Percentiles rank a stretch among this genome's conserved stretches.
Evolutionary conservation across 371 early-diverging fungal genomes (phyloP).

Genomic region (Capillidium heterosporum): DNA sequence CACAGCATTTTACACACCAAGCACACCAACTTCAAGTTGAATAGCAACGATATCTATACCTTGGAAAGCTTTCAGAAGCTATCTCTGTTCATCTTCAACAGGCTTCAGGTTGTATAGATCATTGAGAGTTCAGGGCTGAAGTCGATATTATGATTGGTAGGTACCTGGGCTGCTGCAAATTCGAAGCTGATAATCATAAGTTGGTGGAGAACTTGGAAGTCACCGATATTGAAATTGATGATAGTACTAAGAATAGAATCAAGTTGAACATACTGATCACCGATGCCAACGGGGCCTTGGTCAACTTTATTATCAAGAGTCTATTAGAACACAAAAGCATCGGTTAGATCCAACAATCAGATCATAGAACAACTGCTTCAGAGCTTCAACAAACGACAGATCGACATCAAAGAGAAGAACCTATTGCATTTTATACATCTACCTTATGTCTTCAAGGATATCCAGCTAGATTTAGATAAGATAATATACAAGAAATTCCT

Average conservation of each 20-base stretch:
- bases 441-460: constrained; percentile 10
- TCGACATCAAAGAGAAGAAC: not conserved
- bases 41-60: not conserved
- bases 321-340: not conserved
- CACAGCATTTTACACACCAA: not conserved
- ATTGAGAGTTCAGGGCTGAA: too few relatives aligned
- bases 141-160: too few relatives aligned
- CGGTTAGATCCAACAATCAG: not conserved
- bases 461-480: constrained; percentile 12
- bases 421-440: not conserved
- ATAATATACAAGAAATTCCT: not conserved
- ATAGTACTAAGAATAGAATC: not conserved
- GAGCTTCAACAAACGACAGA: not conserved
- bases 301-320: not conserved
- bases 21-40: not conserved
- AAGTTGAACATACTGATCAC: not conserved
- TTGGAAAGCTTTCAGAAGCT: not conserved
- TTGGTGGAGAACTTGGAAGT: not conserved
- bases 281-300: constrained; percentile 2
- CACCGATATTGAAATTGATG: not conserved
- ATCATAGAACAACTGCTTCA: not conserved
- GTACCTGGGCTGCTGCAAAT: too few relatives aligned
- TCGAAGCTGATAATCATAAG: not conserved
- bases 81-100: not conserved
- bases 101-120: too few relatives aligned